phyloP scores from a whole-genome alignment of 2,329 filamentous ascomycete genomes.

The Fusarium sambucinum region DNA sequence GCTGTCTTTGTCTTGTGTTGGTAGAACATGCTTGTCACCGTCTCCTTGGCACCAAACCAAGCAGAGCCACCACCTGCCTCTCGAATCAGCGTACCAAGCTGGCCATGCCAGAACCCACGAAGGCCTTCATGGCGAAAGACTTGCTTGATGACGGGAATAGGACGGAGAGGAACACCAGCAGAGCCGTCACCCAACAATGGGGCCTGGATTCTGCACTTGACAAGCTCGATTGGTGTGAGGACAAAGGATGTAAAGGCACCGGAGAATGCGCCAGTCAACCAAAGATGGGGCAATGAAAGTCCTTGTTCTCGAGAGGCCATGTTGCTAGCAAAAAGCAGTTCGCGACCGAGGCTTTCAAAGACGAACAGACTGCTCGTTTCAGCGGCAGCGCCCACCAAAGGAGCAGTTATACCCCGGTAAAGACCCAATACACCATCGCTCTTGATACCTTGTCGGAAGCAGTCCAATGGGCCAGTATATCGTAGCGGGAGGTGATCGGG shows the following conservation, averaged over 20 bases:
- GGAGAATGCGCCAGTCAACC: conserved; percentile 84
- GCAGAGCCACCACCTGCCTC: conserved; percentile 93
- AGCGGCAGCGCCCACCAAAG: conserved; percentile 88
- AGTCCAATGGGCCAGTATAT: conserved; percentile 90
- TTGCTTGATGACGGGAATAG: conserved; percentile 78
- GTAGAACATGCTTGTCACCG: conserved; percentile 77
- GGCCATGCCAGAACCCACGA: conserved; percentile 92
- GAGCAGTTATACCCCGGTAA: conserved; percentile 93
- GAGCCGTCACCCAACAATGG: conserved; percentile 61
- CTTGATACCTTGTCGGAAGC: conserved; percentile 87
- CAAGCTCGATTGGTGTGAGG: conserved; percentile 93
- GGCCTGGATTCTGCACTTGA: conserved; percentile 99
- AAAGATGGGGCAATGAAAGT: conserved; percentile 80
- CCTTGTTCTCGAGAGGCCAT: conserved; percentile 65
- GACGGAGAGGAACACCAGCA: conserved; percentile 65
- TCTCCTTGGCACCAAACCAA: conserved; percentile 95
- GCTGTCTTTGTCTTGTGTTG: conserved; percentile 62
- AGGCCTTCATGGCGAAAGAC: conserved; percentile 87
- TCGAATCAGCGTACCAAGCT: conserved; percentile 91
- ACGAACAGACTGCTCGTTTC: conserved; percentile 95
- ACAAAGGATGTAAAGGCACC: conserved; percentile 91
- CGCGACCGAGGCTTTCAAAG: conserved; percentile 82
- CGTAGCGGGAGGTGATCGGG: conserved; percentile 83
- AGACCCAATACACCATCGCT: conserved; percentile 83
- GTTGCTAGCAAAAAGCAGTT: conserved; percentile 68